These are phyloP conservation scores for Coix lacrymajobi DNA, from an alignment of 176 grass and related monocot genomes.

Conservation along the genomic window DNA sequence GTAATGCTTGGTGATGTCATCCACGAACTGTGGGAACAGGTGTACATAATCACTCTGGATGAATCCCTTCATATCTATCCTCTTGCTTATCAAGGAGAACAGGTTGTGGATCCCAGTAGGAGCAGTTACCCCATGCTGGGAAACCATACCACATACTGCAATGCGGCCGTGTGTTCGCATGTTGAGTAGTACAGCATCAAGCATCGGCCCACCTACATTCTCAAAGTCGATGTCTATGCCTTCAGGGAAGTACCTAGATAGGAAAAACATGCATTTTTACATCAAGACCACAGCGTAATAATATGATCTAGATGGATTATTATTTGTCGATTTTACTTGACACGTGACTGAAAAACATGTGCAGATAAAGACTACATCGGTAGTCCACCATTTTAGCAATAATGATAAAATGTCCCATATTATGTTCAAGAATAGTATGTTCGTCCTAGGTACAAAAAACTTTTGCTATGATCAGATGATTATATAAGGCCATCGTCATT, in stretches of 20 bases:
- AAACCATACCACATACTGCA: slow-evolving; percentile 66
- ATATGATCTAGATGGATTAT: not conserved
- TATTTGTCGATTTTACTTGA: not conserved
- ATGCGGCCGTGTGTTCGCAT: slow-evolving; percentile 58
- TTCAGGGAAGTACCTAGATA: slow-evolving; percentile 47
- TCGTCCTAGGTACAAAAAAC: not conserved
- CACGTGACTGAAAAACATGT: not conserved
- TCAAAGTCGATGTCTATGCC: slow-evolving; percentile 92
- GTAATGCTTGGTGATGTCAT: slow-evolving; percentile 41
- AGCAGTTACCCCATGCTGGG: slow-evolving; percentile 23
- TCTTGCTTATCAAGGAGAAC: not conserved
- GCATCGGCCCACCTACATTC: slow-evolving; percentile 64
- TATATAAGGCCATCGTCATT: not conserved
- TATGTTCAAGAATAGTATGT: not conserved
- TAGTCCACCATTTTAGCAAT: not conserved
- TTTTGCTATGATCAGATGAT: not conserved
- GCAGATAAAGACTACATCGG: not conserved
- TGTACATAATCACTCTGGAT: slow-evolving; percentile 65
- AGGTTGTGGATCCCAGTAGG: slow-evolving; percentile 15
- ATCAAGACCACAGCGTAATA: not conserved
- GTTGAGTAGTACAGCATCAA: slow-evolving; percentile 66
- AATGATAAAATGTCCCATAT: not conserved
- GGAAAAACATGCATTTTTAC: not conserved
- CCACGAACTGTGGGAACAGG: slow-evolving; percentile 55
- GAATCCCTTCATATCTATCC: slow-evolving; percentile 43